Base-by-base conservation (phyloP, 306 rosid species). In the Cicer yamashitae region DNA sequence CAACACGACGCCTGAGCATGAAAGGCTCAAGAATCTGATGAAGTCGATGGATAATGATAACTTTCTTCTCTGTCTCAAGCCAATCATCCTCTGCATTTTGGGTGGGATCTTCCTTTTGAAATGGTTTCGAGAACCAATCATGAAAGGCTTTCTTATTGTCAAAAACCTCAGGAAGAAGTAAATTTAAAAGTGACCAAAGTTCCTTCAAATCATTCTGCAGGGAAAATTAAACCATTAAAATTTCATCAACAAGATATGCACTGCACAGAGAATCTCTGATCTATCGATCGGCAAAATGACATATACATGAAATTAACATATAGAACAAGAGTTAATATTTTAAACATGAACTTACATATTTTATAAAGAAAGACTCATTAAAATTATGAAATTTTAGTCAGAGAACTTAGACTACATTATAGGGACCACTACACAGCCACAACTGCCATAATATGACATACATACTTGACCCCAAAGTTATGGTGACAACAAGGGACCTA, bases 11-110 rank as follows among this genome's bases (percentile, higher is more conserved):
- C 85, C 98, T 86, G 18, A 94, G 96, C 98, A 94, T 94, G 84
- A 94, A 94, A 74, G 98, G 98, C 86, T 94, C 98, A 50, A 94
- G 93, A 87, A 94, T 94, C 84, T 94, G 97, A 86, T 94, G 98
- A 78, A 94, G 97, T n/a, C 98, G 91, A 69, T 94, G 97, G 77
- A 94, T 94, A 43, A 90, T 89, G 85, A 94, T 94, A 43, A 94
- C 96, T 80, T 94, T 94, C 76, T 94, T 94, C 71, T 94, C 98
- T 8, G 98, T 94, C 91, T 94, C 98, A 79, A 94, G 91, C 98
- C 98, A 94, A 65, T 94, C 97, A 87, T 91, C 97, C 60, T 94
- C 98, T 60, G 88, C 89, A 85, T 87, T 84, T 61, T 76, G 96
- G n/a, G 61, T 82, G 63, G 94, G 88, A 72, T 69, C 96, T 74